Evolutionary conservation across 2,329 filamentous ascomycete species (phyloP), one percentile per base, ranked within the genome.

Genomic region (Helicocarpus griseus): DNA sequence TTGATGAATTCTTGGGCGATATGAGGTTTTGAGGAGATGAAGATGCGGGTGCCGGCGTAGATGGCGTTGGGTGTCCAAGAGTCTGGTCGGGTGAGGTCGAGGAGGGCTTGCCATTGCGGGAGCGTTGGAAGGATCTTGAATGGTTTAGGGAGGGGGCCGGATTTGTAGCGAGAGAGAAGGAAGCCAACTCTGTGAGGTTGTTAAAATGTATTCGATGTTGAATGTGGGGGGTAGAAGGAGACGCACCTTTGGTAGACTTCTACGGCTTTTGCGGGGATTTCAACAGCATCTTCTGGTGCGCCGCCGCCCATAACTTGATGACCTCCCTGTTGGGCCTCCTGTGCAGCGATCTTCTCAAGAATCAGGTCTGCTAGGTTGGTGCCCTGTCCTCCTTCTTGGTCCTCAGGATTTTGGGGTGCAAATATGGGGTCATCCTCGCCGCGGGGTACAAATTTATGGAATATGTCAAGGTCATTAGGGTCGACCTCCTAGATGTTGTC

Each of bases 121-220:
- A 97, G 81, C 0, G 89, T 90, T 2, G 93, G 93, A 7, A 98
- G 79, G 57, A 97, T 89, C 71, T 97, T 97, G 78, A 98, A 95
- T 0, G 91, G 91, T 70, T 98, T 98, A 19, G 93, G 93, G 29
- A 98, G 78, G 58, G 91, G 91, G n/a, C 93, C 93, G 13, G 87
- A 91, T 71, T 95, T 95, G 75, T 95, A 97, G 57, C 91, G 82
- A 24, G 88, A 89, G 53, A 98, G 78, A 54, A 97, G 85, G 58
- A 90, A 77, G 54, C 90, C 91, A 60, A 95, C 84, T 73, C 84
- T 89, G 47, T 41, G 39, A 53, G 46, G 38, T 55, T 24, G 57
- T 54, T 46, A 58, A 40, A 39, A 21, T 4, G 17, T 21, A 14
- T 31, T 46, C 14, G 9, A 8, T 11, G n/a, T 22, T 4, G 28